Percentiles rank a stretch among this genome's conserved stretches.
Evolutionary conservation across 2,329 filamentous ascomycete species (phyloP).

Genomic region (Sporothrix variecibatus): DNA sequence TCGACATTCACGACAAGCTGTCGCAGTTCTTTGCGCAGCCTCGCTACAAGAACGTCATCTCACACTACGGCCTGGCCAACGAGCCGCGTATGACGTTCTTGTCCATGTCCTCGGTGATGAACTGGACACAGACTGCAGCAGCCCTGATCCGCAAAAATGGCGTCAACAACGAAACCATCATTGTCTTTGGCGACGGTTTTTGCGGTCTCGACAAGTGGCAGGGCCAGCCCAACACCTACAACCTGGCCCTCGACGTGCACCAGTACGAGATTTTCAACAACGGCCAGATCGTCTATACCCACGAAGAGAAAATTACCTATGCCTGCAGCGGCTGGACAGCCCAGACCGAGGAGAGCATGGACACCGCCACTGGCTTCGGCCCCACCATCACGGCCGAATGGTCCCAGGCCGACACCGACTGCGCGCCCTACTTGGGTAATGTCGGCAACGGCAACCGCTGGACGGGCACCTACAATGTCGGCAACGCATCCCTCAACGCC

Average conservation of each 20-base stretch:
- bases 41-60: slow-evolving; percentile 87
- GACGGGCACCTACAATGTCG: slow-evolving; percentile 80
- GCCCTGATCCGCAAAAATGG: slow-evolving; percentile 75
- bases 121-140: slow-evolving; percentile 78
- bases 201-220: slow-evolving; percentile 90
- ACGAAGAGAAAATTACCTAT: slow-evolving; percentile 81
- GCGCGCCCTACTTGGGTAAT: slow-evolving; percentile 82
- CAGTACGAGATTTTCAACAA: slow-evolving; percentile 98
- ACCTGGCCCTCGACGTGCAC: slow-evolving; percentile 90
- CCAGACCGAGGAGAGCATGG: slow-evolving; percentile 72
- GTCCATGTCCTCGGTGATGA: slow-evolving; percentile 64
- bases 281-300: slow-evolving; percentile 77
- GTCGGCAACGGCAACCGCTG: slow-evolving; percentile 86
- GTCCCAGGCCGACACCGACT: slow-evolving; percentile 97
- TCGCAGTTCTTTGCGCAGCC: slow-evolving; percentile 91
- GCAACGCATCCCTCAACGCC: slow-evolving; percentile 61
- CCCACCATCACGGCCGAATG: slow-evolving; percentile 95
- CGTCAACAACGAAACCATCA: slow-evolving; percentile 59
- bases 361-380: slow-evolving; percentile 78
- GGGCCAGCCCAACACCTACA: slow-evolving; percentile 70
- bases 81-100: slow-evolving; percentile 87
- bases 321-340: slow-evolving; percentile 85
- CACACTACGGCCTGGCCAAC: slow-evolving; percentile 92
- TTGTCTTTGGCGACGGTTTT: slow-evolving; percentile 95
- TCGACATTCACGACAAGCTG: slow-evolving; percentile 84